Conservation (phyloP, 2,329 filamentous ascomycete species). For the Lecanicillium sp. region DNA sequence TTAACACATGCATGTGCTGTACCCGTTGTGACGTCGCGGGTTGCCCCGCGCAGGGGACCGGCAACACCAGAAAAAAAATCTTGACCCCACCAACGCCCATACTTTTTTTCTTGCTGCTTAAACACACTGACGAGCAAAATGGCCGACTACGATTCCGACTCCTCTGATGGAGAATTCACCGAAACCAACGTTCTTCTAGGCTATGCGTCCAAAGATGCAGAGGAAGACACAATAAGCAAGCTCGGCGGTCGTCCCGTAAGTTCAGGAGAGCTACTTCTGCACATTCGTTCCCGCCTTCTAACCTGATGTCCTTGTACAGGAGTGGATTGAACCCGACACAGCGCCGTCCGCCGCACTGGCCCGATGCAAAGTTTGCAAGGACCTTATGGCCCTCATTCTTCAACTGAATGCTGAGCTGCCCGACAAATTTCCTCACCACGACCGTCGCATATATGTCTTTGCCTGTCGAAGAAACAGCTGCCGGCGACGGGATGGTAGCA, state of each 20-base stretch:
- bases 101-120: slow-evolving; percentile 1
- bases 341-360: slow-evolving; percentile 70
- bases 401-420: slow-evolving; percentile 89
- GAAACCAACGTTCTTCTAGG: slow-evolving; percentile 86
- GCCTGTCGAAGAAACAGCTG: slow-evolving; percentile 72
- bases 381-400: slow-evolving; percentile 74
- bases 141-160: slow-evolving; percentile 82
- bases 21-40: neutral
- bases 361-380: slow-evolving; percentile 81
- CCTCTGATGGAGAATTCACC: slow-evolving; percentile 61
- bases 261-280: slow-evolving; percentile 10
- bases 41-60: slow-evolving; percentile 18
- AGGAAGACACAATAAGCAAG: slow-evolving; percentile 78
- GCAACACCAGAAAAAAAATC: slow-evolving; percentile 26
- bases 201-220: slow-evolving; percentile 73
- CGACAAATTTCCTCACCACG: slow-evolving; percentile 77
- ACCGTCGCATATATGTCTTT: slow-evolving; percentile 82
- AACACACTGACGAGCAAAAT: slow-evolving; percentile 33
- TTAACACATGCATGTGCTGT: neutral
- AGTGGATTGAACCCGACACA: slow-evolving; percentile 70
- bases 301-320: slow-evolving; percentile 37
- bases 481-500: slow-evolving; percentile 72
- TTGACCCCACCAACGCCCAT: slow-evolving; percentile 28
- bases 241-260: slow-evolving; percentile 81
- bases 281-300: slow-evolving; percentile 1